Percentiles rank a stretch among this genome's conserved stretches.
Evolutionary conservation across 371 early-diverging fungal genomes (phyloP).

Genomic region (Massospora cicadina): DNA sequence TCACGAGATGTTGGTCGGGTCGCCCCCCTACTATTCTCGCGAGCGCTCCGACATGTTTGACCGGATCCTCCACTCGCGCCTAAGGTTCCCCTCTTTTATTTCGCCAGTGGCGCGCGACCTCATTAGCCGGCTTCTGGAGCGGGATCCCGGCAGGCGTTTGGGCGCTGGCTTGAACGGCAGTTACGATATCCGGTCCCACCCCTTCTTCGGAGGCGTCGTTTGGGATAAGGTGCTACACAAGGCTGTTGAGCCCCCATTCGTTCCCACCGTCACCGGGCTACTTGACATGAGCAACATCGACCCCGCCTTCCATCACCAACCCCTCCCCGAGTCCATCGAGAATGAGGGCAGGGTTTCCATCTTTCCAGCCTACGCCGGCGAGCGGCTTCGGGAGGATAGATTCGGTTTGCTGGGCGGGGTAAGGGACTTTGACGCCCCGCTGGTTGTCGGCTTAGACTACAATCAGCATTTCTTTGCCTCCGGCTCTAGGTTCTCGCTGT

Average conservation of each 20-base stretch:
- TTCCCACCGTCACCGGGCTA: slow-evolving; percentile 27
- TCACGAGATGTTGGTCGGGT: slow-evolving; percentile 49
- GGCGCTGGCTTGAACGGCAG: slow-evolving; percentile 35
- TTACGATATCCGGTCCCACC: slow-evolving; percentile 31
- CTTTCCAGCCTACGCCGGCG: neutral
- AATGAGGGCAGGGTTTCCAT: neutral
- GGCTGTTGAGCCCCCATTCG: slow-evolving; percentile 35
- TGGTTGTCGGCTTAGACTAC: neutral
- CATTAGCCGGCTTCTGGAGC: slow-evolving; percentile 20
- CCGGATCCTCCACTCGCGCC: slow-evolving; percentile 32
- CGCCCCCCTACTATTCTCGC: slow-evolving; percentile 39
- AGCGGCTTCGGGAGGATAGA: neutral
- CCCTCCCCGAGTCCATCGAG: neutral
- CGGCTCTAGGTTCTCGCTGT: neutral
- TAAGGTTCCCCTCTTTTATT: slow-evolving; percentile 27
- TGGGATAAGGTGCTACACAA: slow-evolving; percentile 36
- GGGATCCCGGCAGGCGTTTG: slow-evolving; percentile 34
- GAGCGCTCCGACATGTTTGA: slow-evolving; percentile 30
- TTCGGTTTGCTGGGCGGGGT: neutral
- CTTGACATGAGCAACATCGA: neutral
- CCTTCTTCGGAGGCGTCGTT: slow-evolving; percentile 32
- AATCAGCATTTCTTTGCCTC: slow-evolving; percentile 2
- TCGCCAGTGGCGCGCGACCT: slow-evolving; percentile 22
- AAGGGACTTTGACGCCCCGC: neutral
- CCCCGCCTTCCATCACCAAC: slow-evolving; percentile 2